A percentile compares a stretch with the other conserved stretches of the same genome.
Evolutionary conservation across 2,329 filamentous ascomycete genomes (phyloP).

Genomic region (Triangularia verruculosa): DNA sequence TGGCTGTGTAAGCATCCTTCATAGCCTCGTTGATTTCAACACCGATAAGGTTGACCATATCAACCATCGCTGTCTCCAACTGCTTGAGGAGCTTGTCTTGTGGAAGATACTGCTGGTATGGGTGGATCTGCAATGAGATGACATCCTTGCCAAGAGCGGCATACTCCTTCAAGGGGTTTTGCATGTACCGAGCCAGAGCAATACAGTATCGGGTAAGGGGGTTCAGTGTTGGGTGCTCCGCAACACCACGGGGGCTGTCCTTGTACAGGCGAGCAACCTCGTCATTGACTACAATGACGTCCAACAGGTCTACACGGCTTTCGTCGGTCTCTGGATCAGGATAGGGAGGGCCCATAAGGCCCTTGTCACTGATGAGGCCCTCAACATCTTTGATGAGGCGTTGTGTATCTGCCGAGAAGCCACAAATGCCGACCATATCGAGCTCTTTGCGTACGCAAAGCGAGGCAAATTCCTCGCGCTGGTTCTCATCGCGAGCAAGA

Average conservation of each 20-base stretch:
- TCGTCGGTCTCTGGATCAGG: constrained; percentile 75
- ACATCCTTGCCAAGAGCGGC: constrained; percentile 88
- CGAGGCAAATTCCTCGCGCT: constrained; percentile 69
- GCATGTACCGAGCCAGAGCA: constrained; percentile 83
- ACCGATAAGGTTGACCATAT: constrained; percentile 96
- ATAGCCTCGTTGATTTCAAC: constrained; percentile 94
- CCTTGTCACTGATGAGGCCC: constrained; percentile 72
- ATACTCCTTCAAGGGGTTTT: constrained; percentile 95
- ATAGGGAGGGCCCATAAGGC: constrained; percentile 76
- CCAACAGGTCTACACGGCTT: constrained; percentile 73
- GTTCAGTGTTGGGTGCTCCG: constrained; percentile 77
- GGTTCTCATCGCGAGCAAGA: constrained; percentile 66
- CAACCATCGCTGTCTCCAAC: constrained; percentile 94
- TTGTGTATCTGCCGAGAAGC: constrained; percentile 82
- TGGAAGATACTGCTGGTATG: constrained; percentile 83
- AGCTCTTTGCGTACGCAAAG: constrained; percentile 76
- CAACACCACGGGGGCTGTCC: constrained; percentile 73
- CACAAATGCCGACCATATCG: constrained; percentile 86
- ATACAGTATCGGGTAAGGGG: constrained; percentile 86
- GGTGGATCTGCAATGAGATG: constrained; percentile 80
- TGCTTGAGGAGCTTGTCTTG: constrained; percentile 83
- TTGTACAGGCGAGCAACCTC: constrained; percentile 97
- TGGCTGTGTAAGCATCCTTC: constrained; percentile 74
- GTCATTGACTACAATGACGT: constrained; percentile 90
- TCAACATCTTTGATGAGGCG: constrained; percentile 79